Evolutionary conservation across 2,329 filamentous ascomycete genomes (phyloP).

Genomic region (Phyllosticta citriasiana): DNA sequence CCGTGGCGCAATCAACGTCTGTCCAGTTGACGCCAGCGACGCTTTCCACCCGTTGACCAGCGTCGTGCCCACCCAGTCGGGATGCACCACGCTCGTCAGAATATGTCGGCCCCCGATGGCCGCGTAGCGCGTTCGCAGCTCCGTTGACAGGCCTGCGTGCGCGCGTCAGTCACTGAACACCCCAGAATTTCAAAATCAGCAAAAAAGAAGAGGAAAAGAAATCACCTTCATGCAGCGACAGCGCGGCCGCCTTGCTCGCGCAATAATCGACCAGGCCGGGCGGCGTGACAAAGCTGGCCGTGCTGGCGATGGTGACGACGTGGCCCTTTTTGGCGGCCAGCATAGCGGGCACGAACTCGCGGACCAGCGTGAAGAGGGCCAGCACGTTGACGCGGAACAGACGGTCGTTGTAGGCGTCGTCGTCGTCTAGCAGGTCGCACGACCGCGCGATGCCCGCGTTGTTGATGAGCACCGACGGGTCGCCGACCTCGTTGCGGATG

Average conservation of each 20-base stretch:
- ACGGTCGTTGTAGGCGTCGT: slow-evolving; percentile 18
- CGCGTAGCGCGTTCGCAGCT: slow-evolving; percentile 18
- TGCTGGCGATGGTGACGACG: slow-evolving; percentile 21
- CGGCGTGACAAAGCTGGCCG: slow-evolving; percentile 19
- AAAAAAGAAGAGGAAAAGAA: background rate
- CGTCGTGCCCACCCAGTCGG: slow-evolving; percentile 19
- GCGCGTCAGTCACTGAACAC: no score
- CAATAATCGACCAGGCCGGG: slow-evolving; percentile 21
- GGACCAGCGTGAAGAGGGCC: slow-evolving; percentile 20
- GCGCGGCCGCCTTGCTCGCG: slow-evolving; percentile 19
- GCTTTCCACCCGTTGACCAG: slow-evolving; percentile 17
- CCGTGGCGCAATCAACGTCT: slow-evolving; percentile 14
- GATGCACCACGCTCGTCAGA: slow-evolving; percentile 21
- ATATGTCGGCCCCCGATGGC: slow-evolving; percentile 16
- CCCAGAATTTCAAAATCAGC: background rate
- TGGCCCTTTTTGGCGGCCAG: slow-evolving; percentile 21
- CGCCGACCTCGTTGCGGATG: slow-evolving; percentile 17
- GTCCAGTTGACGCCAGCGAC: slow-evolving; percentile 13
- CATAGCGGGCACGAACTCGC: slow-evolving; percentile 24
- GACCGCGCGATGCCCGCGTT: slow-evolving; percentile 20
- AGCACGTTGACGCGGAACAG: slow-evolving; percentile 23
- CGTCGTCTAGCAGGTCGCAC: slow-evolving; percentile 13
- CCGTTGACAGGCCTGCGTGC: slow-evolving; percentile 17
- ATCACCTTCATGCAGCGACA: slow-evolving; percentile 21
- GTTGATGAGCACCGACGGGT: slow-evolving; percentile 22